Base-by-base conservation (phyloP, 2,329 filamentous ascomycete species). In the Botrytis aclada region DNA sequence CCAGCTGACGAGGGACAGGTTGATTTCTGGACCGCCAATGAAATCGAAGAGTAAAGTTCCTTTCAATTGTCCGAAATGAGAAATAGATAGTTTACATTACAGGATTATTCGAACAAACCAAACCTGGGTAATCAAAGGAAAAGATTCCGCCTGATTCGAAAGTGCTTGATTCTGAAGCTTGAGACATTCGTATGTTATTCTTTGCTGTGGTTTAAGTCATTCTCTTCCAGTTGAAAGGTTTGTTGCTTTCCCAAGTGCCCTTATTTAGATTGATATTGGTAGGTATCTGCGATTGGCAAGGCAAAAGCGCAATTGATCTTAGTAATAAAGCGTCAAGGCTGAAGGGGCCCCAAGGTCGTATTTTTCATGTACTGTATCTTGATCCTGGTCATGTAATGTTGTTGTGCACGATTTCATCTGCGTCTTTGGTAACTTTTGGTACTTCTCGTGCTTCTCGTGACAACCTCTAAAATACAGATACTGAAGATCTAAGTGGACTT, bases 361-460 rank as follows among this genome's bases (percentile, higher is more conserved):
- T 66, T 32, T n/a, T 8, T 43, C 37, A 37, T 51, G 29, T 66
- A 20, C 14, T 12, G 29, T 39, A 66, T 66, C 63, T 51, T 22
- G 47, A 66, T 51, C 43, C 63, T 51, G 63, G 63, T 37, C 63
- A 66, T n/a, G 63, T 51, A 66, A 51, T 66, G 43, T 65, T 32
- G 32, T 37, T 51, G 12, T 65, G 63, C 63, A 51, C 43, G 43
- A 66, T 66, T 65, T 66, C 63, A 66, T 66, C 45, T 66, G 43
- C 63, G 43, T 51, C 32, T 51, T 37, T 66, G 37, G 60, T 63
- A 63, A 63, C 60, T 63, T 63, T 41, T 63, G 45, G 67, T n/a
- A 45, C 39, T 43, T 61, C 47, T 34, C 39, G 29, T 34, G 18
- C 37, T 45, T 70, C 45, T 66, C 64, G 64, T 66, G 45, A 54